Conservation (phyloP, 2,329 filamentous ascomycete genomes). For the Paraphoma chrysanthemicola region DNA sequence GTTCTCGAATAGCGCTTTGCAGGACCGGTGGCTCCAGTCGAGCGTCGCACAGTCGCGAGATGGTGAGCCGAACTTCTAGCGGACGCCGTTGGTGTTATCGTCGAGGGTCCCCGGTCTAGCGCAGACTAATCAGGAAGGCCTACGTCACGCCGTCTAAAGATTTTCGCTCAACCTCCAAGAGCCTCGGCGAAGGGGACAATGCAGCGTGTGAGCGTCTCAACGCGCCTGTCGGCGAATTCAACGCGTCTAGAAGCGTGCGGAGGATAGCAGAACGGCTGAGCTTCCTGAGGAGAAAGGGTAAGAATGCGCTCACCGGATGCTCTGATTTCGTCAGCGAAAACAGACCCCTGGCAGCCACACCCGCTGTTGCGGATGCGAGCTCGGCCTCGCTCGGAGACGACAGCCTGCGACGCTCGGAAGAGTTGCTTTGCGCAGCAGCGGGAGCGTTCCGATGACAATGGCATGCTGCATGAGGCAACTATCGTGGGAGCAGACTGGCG, state of each 20-base stretch:
- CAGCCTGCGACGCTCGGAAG: conserved; percentile 21
- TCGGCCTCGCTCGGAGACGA: conserved; percentile 22
- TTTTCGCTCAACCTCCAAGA: conserved; percentile 12
- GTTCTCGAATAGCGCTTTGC: conserved; percentile 22
- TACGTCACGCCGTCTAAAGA: conserved; percentile 24
- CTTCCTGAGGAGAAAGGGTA: neutral
- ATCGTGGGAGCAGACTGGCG: conserved; percentile 6
- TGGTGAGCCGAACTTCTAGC: conserved; percentile 16
- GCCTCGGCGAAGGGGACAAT: conserved; percentile 6
- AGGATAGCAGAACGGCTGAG: neutral
- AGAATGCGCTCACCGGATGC: conserved; percentile 13
- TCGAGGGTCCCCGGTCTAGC: conserved; percentile 12
- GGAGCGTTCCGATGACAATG: conserved; percentile 14
- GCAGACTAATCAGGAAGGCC: conserved; percentile 2
- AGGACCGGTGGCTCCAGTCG: conserved; percentile 13
- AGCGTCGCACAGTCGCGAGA: conserved; percentile 13
- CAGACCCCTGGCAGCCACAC: conserved; percentile 30
- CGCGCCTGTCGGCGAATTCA: neutral
- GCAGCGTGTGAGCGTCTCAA: neutral
- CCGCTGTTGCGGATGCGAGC: conserved; percentile 20
- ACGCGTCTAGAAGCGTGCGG: neutral
- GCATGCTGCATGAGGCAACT: conserved; percentile 8
- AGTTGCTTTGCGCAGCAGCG: conserved; percentile 22
- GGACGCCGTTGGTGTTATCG: conserved; percentile 16
- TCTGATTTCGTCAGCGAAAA: conserved; percentile 28